Evolutionary conservation across 306 rosid genomes (phyloP).

Genomic region (Delonix regia): DNA sequence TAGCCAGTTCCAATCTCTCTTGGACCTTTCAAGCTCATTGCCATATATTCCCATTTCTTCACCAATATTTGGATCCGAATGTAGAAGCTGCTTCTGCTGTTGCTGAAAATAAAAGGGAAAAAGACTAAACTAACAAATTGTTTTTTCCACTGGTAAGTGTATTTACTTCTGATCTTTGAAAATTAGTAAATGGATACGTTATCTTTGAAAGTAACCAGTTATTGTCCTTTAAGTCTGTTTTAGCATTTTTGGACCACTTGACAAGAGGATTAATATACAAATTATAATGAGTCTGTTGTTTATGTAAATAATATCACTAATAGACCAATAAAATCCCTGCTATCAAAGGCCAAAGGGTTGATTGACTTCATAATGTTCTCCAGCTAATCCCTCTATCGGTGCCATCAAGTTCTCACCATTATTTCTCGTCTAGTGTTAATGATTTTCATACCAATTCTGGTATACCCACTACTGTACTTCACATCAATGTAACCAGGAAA

Average conservation of each 20-base stretch:
- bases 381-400: not conserved
- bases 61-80: conserved; percentile 24
- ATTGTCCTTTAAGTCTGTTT: not conserved
- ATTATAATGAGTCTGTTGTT: too few species aligned
- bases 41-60: conserved; percentile 41
- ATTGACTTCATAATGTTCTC: not conserved
- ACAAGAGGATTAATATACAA: too few species aligned
- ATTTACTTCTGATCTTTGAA: not conserved
- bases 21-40: conserved; percentile 50
- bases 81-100: conserved; percentile 48
- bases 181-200: not conserved
- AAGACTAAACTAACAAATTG: not conserved
- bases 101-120: conserved; percentile 20
- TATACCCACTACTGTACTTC: not conserved
- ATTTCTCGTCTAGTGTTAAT: too few species aligned
- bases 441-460: not conserved
- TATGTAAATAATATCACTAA: not conserved
- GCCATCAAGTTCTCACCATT: too few species aligned
- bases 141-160: too few species aligned
- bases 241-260: not conserved
- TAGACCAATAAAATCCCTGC: not conserved
- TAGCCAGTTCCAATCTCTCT: conserved; percentile 88
- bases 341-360: not conserved
- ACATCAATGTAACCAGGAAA: not conserved
- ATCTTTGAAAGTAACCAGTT: not conserved